Conservation (phyloP, 2,329 filamentous ascomycete genomes). For the Stenocarpella maydis region DNA sequence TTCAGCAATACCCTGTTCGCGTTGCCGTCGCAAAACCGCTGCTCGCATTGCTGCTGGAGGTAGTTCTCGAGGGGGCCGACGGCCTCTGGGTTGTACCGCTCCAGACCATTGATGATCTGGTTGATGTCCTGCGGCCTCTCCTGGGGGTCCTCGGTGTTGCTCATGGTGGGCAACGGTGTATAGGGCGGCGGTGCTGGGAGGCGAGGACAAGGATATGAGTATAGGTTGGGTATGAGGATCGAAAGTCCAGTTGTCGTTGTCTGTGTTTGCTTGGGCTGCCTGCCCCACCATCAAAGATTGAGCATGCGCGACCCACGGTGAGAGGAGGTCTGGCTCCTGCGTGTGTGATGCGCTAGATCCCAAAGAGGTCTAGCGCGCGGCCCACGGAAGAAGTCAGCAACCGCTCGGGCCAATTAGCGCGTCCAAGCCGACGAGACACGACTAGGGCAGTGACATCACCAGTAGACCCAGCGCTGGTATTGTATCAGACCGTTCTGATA, state of each 20-base stretch:
- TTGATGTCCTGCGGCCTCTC: conserved; percentile 93
- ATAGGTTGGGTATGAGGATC: conserved; percentile 1
- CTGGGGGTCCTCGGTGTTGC: conserved; percentile 81
- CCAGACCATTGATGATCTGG: conserved; percentile 93
- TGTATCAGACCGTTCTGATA: neutral
- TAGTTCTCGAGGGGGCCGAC: conserved; percentile 94
- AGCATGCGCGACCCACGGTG: neutral
- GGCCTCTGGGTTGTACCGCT: conserved; percentile 98
- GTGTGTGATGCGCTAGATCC: conserved; percentile 27
- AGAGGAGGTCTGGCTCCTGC: conserved; percentile 14
- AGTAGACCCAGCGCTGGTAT: no score
- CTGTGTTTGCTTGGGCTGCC: neutral
- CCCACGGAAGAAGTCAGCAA: conserved; percentile 19
- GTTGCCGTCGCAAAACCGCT: conserved; percentile 93
- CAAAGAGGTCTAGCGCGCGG: conserved; percentile 11
- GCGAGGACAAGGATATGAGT: neutral
- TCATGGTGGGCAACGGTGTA: conserved; percentile 55
- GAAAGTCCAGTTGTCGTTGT: conserved; percentile 18
- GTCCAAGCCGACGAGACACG: neutral
- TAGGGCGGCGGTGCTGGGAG: conserved; percentile 36
- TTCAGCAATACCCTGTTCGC: conserved; percentile 96
- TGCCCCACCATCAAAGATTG: conserved; percentile 28
- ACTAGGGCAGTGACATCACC: neutral
- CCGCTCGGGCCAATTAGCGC: conserved; percentile 30
- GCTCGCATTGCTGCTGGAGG: conserved; percentile 92